Evolutionary conservation across 768 basidiomycete species (phyloP), one percentile per base, ranked within the genome.

Genomic region (Tremella yokohamensis): DNA sequence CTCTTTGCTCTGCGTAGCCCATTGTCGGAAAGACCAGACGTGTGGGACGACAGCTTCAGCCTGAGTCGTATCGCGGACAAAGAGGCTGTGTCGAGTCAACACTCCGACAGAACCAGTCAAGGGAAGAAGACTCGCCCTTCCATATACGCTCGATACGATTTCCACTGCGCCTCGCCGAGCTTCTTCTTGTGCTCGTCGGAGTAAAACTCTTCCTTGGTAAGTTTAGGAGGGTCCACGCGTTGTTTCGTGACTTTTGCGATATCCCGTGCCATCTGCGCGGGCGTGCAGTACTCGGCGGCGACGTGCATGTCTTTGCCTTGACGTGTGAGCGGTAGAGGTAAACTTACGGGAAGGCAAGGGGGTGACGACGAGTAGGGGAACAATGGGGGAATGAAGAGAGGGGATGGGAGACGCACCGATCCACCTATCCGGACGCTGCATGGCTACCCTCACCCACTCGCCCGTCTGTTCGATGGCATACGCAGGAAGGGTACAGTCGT

Each of bases 391-490:
- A 11, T 34, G 29, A 34, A 34, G 29, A 34, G 29, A n/a, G n/a
- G n/a, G n/a, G 51, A 39, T 29, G 19, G 22, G 38, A 45, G 6
- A 52, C 58, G 25, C 16, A 54, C 58, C 53, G 19, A 54, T 60
- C 58, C 58, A 60, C 29, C 54, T 60, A 15, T 40, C 52, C 8
- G 58, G 58, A 42, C 54, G 54, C 29, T 54, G 47, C 38, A 60
- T 37, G n/a, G 58, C 58, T 1, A 60, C 58, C 18, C 54, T 54
- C 13, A 60, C 58, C 58, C 58, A 60, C 42, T 60, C 58, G 18
- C 58, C 58, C 54, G 54, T 62, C 55, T 65, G 64, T 26, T 61
- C 64, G 19, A 65, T 57, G 18, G 64, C 57, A 29, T 53, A 61
- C 9, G 61, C 60, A 19, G 61, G 58, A 9, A 60, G 48, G 9